Evolutionary conservation across 805 yeast species (phyloP).

Genomic region (Isabelozyma rhagii): DNA sequence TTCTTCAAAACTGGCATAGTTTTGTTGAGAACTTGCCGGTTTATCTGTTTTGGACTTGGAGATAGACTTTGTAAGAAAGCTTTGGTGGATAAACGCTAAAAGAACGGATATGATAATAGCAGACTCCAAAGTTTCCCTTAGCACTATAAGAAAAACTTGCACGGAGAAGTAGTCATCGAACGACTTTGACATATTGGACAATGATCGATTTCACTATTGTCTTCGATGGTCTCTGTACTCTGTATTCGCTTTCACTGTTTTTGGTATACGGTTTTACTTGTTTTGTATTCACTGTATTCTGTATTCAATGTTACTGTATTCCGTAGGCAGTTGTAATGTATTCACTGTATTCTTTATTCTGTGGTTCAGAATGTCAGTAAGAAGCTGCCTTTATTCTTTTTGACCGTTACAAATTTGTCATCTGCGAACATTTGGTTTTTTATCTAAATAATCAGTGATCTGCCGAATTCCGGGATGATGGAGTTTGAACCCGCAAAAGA

Average conservation of each 20-base stretch:
- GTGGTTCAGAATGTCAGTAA: too few relatives aligned
- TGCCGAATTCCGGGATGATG: too few relatives aligned
- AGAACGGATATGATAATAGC: constrained; percentile 74
- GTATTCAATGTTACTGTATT: too few relatives aligned
- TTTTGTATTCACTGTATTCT: too few relatives aligned
- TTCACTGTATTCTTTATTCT: too few relatives aligned
- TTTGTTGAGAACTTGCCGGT: not conserved
- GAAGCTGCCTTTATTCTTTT: too few relatives aligned
- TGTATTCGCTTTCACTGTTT: too few relatives aligned
- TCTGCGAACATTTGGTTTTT: not conserved
- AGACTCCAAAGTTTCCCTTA: constrained; percentile 72
- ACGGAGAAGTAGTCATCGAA: constrained; percentile 54
- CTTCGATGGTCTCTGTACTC: too few relatives aligned
- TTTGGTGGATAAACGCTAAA: constrained; percentile 67
- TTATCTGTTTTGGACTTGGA: not conserved
- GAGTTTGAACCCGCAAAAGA: too few relatives aligned
- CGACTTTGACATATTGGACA: not conserved
- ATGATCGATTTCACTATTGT: not conserved
- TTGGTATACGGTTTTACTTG: too few relatives aligned
- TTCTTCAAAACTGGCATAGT: not conserved
- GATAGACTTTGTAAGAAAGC: constrained; percentile 15
- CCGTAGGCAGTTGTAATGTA: too few relatives aligned
- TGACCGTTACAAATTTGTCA: not conserved
- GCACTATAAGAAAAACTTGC: constrained; percentile 69
- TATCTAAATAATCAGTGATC: not conserved